Base-by-base conservation (phyloP, 2,329 filamentous ascomycete genomes). In the Hypoxylon sp. region DNA sequence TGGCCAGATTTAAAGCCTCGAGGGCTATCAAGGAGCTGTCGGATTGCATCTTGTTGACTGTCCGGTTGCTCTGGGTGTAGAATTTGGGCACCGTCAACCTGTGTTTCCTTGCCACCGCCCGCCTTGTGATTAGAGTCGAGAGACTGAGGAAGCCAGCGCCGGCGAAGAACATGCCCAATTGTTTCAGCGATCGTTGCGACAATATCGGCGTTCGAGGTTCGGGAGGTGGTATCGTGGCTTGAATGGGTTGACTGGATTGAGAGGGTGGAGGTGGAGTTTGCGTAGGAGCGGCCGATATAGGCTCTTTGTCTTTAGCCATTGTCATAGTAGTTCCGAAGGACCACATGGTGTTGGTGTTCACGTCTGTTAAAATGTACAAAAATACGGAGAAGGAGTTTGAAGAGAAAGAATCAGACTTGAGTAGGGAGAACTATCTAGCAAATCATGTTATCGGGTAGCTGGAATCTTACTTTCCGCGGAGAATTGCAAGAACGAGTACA, bases 1-100 rank as follows among this genome's bases (percentile, higher is more conserved):
- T 97, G 0, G 94, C 95, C 34, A 97, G 81, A 50, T 89, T 91
- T 20, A 99, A 81, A 0, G 94, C 94, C 77, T 97, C 91, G 32
- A 91, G 79, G 0, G 94, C 94, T 67, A 97, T 89, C 39, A 91
- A 75, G 1, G 87, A 84, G 6, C 89, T 88, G 72, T 89, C 90
- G 26, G 87, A 83, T 46, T 81, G 53, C 77, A 74, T 76, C 77
- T 77, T 82, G 79, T 70, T 70, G 44, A 69, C 71, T 6, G 52
- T 76, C 62, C 59, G 68, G 69, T 86, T 87, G 76, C 86, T 89
- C 46, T 85, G 86, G 13, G 86, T 80, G 83, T 91, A 97, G 80
- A 91, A 94, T 48, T 85, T 85, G 10, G 94, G 93, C 39, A 87
- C 79, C 11, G 87, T 80, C 20, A 86, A 81, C 20, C 85, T 75